Evolutionary conservation across 2,329 filamentous ascomycete species (phyloP), one percentile per base, ranked within the genome.

Genomic region (Botryotinia calthae): DNA sequence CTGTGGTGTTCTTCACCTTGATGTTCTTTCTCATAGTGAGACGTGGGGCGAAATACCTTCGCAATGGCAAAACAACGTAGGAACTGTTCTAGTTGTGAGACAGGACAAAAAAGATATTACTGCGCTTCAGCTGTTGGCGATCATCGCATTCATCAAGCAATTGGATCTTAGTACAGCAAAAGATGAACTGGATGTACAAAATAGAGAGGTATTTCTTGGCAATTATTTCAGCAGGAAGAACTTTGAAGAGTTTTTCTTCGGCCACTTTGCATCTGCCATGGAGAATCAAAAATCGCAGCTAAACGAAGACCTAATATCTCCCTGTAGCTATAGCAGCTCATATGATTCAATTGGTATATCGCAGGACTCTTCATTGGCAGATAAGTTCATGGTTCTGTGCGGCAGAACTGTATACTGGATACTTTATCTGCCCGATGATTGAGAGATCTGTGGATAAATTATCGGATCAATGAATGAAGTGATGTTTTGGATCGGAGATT

Each of bases 371-470:
- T 28, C n/a, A 18, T 6, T 1, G 5, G 1, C 18, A 28, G n/a
- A 16, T 54, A 16, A 0, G 1, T 16, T 7, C 14, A 18, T 28
- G 2, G 14, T 28, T 18, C n/a, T 18, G 14, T 28, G 7, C 12
- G 1, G 16, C 7, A 31, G 0, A 18, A 18, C n/a, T 20, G 37
- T 16, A 63, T 16, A 28, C 2, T 2, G 34, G 2, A 18, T 14
- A 62, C 1, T 4, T 25, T 18, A 5, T n/a, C 0, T 0, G 1
- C 3, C 0, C 16, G 7, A 25, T 1, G 8, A n/a, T n/a, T 25
- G 12, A 42, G 22, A n/a, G 25, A 25, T 14, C 18, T 18, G n/a
- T 40, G 34, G 40, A 42, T 18, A 7, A 14, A 5, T 42, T 9
- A 9, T 25, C 7, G 12, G 14, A 25, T 6, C 34, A 4, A 42